Conservation (phyloP, 164 flowering plant genomes). For the Saururus chinensis region DNA sequence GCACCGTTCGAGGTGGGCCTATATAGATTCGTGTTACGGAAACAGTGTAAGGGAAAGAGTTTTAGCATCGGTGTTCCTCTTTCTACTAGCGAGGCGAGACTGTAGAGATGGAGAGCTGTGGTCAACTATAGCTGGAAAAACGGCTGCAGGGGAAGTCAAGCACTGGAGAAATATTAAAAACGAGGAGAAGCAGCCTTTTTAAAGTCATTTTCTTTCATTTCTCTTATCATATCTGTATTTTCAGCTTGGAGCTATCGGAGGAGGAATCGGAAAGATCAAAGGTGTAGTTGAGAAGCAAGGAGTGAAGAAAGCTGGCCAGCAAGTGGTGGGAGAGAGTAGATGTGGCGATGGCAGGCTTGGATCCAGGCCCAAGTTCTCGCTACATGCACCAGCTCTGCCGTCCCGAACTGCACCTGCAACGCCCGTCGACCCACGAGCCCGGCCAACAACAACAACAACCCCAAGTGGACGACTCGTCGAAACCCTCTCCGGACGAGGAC, state of each 20-base stretch:
- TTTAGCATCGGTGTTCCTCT: too few species aligned
- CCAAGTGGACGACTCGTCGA: conserved; percentile 8
- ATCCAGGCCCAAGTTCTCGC: conserved; percentile 25
- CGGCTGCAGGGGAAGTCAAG: not conserved
- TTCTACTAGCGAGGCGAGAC: too few species aligned
- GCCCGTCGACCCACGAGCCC: conserved; percentile 5
- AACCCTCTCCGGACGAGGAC: conserved; percentile 11
- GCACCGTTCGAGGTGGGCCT: too few species aligned
- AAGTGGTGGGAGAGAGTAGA: conserved; percentile 42
- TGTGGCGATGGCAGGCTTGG: conserved; percentile 35
- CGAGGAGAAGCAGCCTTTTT: not conserved
- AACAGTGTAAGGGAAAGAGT: too few species aligned
- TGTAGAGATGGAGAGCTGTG: too few species aligned
- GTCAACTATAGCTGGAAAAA: not conserved
- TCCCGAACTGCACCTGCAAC: conserved; percentile 25
- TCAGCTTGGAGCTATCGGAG: not conserved
- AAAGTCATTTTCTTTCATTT: not conserved
- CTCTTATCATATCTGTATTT: not conserved
- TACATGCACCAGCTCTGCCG: conserved; percentile 34
- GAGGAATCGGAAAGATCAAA: not conserved
- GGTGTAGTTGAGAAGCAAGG: not conserved
- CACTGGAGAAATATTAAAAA: not conserved
- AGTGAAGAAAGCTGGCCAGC: conserved; percentile 25
- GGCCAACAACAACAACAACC: not conserved
- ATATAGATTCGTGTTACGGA: too few species aligned